Percentiles rank a stretch among this genome's conserved stretches.
These are phyloP conservation scores for Triticum dicoccoides DNA, from an alignment of 176 grass and related monocot species.

Conservation along the genomic window DNA sequence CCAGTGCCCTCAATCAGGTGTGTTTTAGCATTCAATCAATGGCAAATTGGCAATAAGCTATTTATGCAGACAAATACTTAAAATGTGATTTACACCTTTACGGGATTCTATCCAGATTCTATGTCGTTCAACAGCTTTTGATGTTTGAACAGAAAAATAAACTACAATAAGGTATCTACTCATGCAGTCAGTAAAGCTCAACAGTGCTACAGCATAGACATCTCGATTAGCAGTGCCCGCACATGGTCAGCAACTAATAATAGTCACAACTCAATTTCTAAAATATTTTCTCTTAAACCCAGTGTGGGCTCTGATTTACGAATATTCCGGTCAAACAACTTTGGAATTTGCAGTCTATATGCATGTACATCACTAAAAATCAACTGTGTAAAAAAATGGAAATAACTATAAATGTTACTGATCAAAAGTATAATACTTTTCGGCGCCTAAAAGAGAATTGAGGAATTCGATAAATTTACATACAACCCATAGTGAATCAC, in stretches of 20 bases:
- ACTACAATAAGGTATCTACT: slow-evolving; percentile 13
- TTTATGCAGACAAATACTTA: background rate
- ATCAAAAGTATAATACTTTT: background rate
- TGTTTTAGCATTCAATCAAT: slow-evolving; percentile 20
- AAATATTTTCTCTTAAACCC: background rate
- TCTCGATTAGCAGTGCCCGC: background rate
- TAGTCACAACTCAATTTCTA: background rate
- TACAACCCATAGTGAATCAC: slow-evolving; percentile 28
- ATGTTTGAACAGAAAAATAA: slow-evolving; percentile 28
- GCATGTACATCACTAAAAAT: background rate
- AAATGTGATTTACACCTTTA: background rate
- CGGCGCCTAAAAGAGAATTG: slow-evolving; percentile 16
- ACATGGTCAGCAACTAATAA: slow-evolving; percentile 1
- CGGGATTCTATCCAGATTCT: background rate
- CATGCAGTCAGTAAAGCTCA: slow-evolving; percentile 4
- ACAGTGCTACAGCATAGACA: background rate
- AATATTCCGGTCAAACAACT: background rate
- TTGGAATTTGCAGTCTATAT: slow-evolving; percentile 3
- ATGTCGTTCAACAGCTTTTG: slow-evolving; percentile 8
- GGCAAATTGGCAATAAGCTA: slow-evolving; percentile 6
- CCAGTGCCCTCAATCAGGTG: background rate
- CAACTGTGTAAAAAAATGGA: background rate
- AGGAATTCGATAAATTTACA: slow-evolving; percentile 11
- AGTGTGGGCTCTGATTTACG: slow-evolving; percentile 1
- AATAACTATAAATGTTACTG: background rate